These are phyloP conservation scores for Cenchrus purpureus DNA, from an alignment of 176 grass and related monocot genomes.

Conservation along the genomic window DNA sequence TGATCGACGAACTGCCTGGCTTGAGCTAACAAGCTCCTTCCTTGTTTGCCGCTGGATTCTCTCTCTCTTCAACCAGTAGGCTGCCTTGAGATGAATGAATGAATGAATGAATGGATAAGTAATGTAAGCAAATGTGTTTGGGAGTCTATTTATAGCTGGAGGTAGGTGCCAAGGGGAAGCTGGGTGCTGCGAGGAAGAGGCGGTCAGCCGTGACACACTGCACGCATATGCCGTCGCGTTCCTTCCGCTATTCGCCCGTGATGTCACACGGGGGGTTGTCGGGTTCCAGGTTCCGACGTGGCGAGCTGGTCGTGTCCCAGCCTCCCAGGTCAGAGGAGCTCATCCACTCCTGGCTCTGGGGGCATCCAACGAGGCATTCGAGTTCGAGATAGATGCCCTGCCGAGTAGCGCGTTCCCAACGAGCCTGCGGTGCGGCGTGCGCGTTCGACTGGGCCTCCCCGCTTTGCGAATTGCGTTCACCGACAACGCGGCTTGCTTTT, in stretches of 20 bases:
- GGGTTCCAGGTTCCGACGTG: slow-evolving; percentile 41
- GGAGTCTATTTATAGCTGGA: slow-evolving; percentile 18
- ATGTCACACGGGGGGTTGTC: slow-evolving; percentile 3
- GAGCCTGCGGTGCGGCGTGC: no score
- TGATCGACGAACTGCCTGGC: no score
- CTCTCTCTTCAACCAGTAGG: neutral
- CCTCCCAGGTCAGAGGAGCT: slow-evolving; percentile 31
- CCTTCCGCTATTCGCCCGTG: neutral
- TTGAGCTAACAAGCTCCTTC: neutral
- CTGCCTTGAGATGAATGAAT: neutral
- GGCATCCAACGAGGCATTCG: neutral
- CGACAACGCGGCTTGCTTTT: neutral
- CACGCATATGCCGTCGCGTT: slow-evolving; percentile 11
- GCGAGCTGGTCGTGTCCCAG: slow-evolving; percentile 9
- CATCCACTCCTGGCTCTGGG: neutral
- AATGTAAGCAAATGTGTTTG: neutral
- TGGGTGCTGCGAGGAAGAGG: neutral
- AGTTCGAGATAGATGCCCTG: neutral
- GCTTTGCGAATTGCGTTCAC: neutral
- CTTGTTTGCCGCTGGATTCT: neutral
- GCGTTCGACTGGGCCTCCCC: neutral
- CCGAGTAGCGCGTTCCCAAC: neutral
- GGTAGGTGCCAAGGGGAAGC: neutral
- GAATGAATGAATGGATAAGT: slow-evolving; percentile 15
- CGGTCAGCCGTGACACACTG: slow-evolving; percentile 12